Evolutionary conservation across 768 basidiomycete species (phyloP).

Genomic region (Lyophyllum atratum): DNA sequence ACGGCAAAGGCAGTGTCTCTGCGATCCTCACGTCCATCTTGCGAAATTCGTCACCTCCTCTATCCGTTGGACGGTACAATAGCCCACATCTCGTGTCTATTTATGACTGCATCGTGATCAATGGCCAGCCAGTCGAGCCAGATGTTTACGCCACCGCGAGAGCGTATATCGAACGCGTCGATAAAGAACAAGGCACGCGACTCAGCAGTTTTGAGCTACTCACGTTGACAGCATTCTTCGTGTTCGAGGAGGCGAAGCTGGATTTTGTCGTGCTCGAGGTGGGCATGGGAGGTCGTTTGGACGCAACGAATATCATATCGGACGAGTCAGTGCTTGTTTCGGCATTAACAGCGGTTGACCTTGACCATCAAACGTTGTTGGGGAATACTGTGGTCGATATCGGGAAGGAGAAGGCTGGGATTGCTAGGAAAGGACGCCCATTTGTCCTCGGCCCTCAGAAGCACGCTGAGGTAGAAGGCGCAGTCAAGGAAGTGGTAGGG

Average conservation of each 20-base stretch:
- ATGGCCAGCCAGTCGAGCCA: slow-evolving; percentile 51
- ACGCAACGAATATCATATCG: slow-evolving; percentile 91
- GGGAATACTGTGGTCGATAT: slow-evolving; percentile 77
- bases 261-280: slow-evolving; percentile 89
- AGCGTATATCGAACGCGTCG: slow-evolving; percentile 46
- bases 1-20: slow-evolving; percentile 95
- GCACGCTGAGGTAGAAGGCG: slow-evolving; percentile 47
- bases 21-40: slow-evolving; percentile 81
- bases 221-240: slow-evolving; percentile 74
- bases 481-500: slow-evolving; percentile 44
- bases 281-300: slow-evolving; percentile 87
- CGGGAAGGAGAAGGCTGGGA: slow-evolving; percentile 80
- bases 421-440: slow-evolving; percentile 64
- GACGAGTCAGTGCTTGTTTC: slow-evolving; percentile 70
- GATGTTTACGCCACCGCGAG: slow-evolving; percentile 49
- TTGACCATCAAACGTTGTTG: slow-evolving; percentile 92
- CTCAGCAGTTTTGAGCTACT: slow-evolving; percentile 84
- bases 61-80: slow-evolving; percentile 83
- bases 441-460: no score
- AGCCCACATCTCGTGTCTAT: slow-evolving; percentile 86
- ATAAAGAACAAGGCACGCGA: slow-evolving; percentile 43
- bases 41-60: slow-evolving; percentile 46
- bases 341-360: slow-evolving; percentile 83
- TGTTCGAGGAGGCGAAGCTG: slow-evolving; percentile 70
- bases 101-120: slow-evolving; percentile 74